Percentiles rank a stretch among this genome's conserved stretches.
phyloP scores from a whole-genome alignment of 2,329 filamentous ascomycete genomes.

The Paecilomyces formosus region DNA sequence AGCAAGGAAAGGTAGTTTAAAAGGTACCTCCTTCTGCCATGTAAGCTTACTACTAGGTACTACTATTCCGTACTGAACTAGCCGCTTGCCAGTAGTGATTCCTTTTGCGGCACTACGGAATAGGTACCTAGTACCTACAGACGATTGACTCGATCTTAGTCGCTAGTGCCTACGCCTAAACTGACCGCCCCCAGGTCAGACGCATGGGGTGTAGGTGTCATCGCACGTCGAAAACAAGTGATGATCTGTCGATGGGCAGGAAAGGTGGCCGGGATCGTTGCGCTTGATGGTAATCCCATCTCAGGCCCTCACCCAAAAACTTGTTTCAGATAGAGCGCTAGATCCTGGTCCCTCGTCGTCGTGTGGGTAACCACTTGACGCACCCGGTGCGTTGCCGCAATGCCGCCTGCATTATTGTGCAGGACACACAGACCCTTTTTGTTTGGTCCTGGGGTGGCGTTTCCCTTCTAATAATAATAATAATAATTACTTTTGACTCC shows the following conservation, averaged over 20 bases:
- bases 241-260: neutral
- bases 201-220: neutral
- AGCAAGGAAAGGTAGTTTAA: neutral
- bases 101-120: too few relatives aligned
- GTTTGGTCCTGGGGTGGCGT: neutral
- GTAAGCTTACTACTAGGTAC: neutral
- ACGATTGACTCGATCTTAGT: neutral
- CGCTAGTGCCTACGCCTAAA: neutral
- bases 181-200: neutral
- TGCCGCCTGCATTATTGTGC: neutral
- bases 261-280: neutral
- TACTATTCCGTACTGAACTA: too few relatives aligned
- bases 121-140: neutral
- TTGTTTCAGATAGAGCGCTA: neutral
- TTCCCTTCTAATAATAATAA: neutral
- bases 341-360: neutral
- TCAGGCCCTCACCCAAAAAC: neutral
- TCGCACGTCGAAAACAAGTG: neutral
- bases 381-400: neutral
- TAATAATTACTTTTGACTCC: neutral
- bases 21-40: neutral
- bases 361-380: neutral
- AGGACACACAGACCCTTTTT: neutral
- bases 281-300: neutral
- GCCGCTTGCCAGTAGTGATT: too few relatives aligned